phyloP scores from a whole-genome alignment of 352 stramenopile species.

The Pilasporangium apinafurcum region DNA sequence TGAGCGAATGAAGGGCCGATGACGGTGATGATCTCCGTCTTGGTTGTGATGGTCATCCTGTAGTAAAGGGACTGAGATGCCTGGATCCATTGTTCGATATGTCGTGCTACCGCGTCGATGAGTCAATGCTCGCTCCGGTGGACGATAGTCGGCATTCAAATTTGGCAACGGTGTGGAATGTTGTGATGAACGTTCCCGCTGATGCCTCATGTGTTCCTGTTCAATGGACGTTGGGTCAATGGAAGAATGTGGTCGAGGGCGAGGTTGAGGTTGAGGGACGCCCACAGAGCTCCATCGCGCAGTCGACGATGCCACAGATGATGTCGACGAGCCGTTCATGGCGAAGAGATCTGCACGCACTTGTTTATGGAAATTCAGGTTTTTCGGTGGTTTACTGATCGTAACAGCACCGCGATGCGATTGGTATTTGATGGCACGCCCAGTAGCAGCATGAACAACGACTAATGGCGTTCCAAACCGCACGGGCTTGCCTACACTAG shows the following conservation, averaged over 20 bases:
- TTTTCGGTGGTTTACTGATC: constrained; percentile 59
- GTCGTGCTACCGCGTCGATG: too few relatives aligned
- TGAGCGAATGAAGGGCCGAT: constrained; percentile 11
- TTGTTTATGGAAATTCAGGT: constrained; percentile 53
- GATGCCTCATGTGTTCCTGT: too few relatives aligned
- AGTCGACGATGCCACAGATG: not conserved
- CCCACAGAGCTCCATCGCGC: not conserved
- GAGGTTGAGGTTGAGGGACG: constrained; percentile 2
- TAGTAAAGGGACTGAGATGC: too few relatives aligned
- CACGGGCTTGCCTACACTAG: constrained; percentile 47
- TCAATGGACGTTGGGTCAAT: too few relatives aligned
- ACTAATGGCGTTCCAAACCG: constrained; percentile 46
- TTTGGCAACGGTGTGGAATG: too few relatives aligned
- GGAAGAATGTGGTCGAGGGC: constrained; percentile 1
- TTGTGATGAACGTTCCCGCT: too few relatives aligned
- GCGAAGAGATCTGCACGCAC: constrained; percentile 39
- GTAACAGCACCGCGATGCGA: constrained; percentile 55
- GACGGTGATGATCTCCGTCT: not conserved
- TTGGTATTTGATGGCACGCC: constrained; percentile 55
- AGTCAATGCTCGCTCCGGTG: too few relatives aligned
- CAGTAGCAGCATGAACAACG: constrained; percentile 55
- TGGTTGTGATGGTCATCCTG: not conserved
- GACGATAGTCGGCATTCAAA: not conserved
- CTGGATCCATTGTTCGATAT: too few relatives aligned
- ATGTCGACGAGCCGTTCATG: constrained; percentile 36